Evolutionary conservation across 2,329 filamentous ascomycete genomes (phyloP).

Genomic region (Thielaviopsis ethacetica): DNA sequence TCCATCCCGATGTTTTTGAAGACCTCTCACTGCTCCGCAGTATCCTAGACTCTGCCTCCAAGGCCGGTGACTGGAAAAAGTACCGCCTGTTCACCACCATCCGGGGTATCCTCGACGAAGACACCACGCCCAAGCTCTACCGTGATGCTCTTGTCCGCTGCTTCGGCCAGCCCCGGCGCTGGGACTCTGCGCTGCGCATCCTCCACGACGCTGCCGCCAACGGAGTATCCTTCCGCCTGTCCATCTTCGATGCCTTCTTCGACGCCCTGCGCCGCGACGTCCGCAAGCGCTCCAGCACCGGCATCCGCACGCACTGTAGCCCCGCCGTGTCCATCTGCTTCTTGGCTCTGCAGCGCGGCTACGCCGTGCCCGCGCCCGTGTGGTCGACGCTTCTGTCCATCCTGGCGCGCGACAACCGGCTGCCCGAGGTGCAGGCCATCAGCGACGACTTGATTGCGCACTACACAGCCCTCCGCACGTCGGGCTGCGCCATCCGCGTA

Average conservation of each 20-base stretch:
- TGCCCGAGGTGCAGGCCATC: slow-evolving; percentile 1
- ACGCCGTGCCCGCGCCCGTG: background rate
- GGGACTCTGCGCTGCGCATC: slow-evolving; percentile 15
- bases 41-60: slow-evolving; percentile 21
- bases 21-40: slow-evolving; percentile 25
- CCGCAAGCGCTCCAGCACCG: background rate
- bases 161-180: slow-evolving; percentile 17
- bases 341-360: slow-evolving; percentile 5
- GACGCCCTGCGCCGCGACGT: background rate
- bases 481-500: background rate
- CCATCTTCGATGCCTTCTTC: slow-evolving; percentile 6
- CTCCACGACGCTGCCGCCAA: slow-evolving; percentile 1
- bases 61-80: slow-evolving; percentile 22
- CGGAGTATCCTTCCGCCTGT: background rate
- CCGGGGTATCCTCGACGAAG: slow-evolving; percentile 17
- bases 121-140: slow-evolving; percentile 12
- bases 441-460: background rate
- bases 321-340: slow-evolving; percentile 3
- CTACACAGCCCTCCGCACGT: background rate
- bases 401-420: background rate
- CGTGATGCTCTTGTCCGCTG: slow-evolving; percentile 15
- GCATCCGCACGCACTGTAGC: background rate
- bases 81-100: slow-evolving; percentile 29
- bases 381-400: slow-evolving; percentile 5
- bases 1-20: slow-evolving; percentile 41